Evolutionary conservation across 306 rosid genomes (phyloP), one percentile per base, ranked within the genome.

Genomic region (Inga oerstediana): DNA sequence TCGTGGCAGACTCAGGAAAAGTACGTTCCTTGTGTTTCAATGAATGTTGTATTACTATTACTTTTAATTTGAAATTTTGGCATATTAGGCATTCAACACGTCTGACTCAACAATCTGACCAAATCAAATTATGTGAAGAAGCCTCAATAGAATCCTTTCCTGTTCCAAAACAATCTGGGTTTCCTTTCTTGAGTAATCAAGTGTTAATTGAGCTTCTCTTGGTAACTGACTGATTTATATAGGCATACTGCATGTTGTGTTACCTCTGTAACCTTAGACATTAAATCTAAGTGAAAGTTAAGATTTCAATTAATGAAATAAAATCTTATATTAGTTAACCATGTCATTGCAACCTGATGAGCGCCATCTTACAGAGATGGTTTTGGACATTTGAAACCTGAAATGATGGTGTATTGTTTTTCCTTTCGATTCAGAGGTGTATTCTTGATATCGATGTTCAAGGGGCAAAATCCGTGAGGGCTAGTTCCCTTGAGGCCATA

Each of bases 391-490:
- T 24, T 61, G 24, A 64, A 71, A 41, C 65, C 76, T 83, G 65
- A 81, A 48, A 78, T 77, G 27, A 68, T 82, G 59, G 58, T 66
- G 27, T 75, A 43, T 75, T 6, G 4, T 77, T 73, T 32, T 77
- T 88, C 70, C 56, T 39, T 82, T 84, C 4, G 30, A 73, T 87
- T 81, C 86, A 97, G 99, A 89, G 92, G 79, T 97, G 99, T 76
- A 94, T 97, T 81, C 98, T 97, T 27, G 99, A 97, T 89, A 97
- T 97, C 71, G 99, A 97, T 80, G 98, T 97, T 85, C 99, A 97
- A 94, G 99, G 99, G 30, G 99, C 98, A 46, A 89, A 89, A 86
- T 92, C 97, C 0, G 97, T 97, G 85, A 89, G 80, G 88, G 88
- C 93, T 82, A 90, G 91, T 84, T 87, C 95, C 58, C 88, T 97